Conservation (phyloP, 805 yeast genomes). For the Candida nanaspora region DNA sequence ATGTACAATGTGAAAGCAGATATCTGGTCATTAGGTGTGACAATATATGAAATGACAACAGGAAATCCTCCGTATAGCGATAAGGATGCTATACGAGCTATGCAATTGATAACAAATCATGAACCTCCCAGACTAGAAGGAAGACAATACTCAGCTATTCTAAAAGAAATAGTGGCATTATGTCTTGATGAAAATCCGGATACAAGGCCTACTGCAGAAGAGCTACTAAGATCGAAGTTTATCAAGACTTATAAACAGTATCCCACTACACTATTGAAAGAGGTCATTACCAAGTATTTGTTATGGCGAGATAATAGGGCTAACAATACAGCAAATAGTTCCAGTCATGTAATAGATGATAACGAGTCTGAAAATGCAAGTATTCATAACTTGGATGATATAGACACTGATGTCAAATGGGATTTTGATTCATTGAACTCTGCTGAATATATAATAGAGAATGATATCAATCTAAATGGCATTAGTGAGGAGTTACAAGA, state of each 20-base stretch:
- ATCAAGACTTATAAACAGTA: slow-evolving; percentile 53
- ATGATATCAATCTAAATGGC: slow-evolving; percentile 43
- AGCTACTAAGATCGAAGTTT: slow-evolving; percentile 66
- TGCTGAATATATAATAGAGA: slow-evolving; percentile 65
- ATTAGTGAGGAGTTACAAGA: slow-evolving; percentile 3
- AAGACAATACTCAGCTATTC: slow-evolving; percentile 60
- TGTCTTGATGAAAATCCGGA: slow-evolving; percentile 92
- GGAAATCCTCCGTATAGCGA: slow-evolving; percentile 98
- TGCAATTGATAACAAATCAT: slow-evolving; percentile 86
- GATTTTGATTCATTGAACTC: slow-evolving; percentile 81
- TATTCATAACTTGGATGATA: slow-evolving; percentile 17
- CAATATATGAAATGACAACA: slow-evolving; percentile 89
- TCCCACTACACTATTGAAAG: slow-evolving; percentile 58
- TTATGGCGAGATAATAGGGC: slow-evolving; percentile 60
- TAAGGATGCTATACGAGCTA: slow-evolving; percentile 89
- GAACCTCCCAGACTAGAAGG: slow-evolving; percentile 96
- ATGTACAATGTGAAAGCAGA: slow-evolving; percentile 88
- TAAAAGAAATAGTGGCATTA: slow-evolving; percentile 84
- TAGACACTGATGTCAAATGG: slow-evolving; percentile 59
- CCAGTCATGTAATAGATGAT: no score
- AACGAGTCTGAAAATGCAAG: slow-evolving; percentile 18
- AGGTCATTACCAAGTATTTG: slow-evolving; percentile 65
- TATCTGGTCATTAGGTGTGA: slow-evolving; percentile 95
- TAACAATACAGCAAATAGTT: no score
- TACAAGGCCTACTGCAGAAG: slow-evolving; percentile 84